These are phyloP conservation scores for Plenodomus tracheiphilus DNA, from an alignment of 2,329 filamentous ascomycete species.

Conservation along the genomic window DNA sequence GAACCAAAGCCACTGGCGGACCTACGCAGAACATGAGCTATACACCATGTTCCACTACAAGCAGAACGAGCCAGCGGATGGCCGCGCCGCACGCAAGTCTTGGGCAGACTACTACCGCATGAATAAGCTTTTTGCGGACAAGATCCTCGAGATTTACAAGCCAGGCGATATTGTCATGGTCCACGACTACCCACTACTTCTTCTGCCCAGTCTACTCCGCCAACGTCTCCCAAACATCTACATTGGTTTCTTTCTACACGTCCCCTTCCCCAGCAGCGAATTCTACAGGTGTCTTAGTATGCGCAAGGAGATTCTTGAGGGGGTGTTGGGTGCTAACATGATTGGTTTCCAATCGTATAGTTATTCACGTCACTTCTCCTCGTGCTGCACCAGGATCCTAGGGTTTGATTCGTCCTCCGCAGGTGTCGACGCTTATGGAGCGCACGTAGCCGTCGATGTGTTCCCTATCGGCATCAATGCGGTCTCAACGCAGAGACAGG, in stretches of 20 bases:
- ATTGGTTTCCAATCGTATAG: slow-evolving; percentile 95
- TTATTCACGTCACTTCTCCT: slow-evolving; percentile 92
- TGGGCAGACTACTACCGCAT: slow-evolving; percentile 94
- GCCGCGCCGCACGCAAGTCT: slow-evolving; percentile 75
- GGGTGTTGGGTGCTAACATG: slow-evolving; percentile 87
- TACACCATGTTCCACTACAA: slow-evolving; percentile 97
- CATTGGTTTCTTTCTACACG: slow-evolving; percentile 92
- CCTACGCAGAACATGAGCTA: slow-evolving; percentile 87
- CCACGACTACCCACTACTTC: slow-evolving; percentile 91
- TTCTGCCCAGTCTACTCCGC: slow-evolving; percentile 85
- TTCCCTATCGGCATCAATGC: slow-evolving; percentile 95
- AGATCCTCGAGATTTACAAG: slow-evolving; percentile 85
- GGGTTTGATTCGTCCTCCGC: slow-evolving; percentile 85
- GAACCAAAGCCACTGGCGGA: slow-evolving; percentile 83
- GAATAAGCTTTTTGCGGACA: slow-evolving; percentile 90
- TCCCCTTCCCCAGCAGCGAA: slow-evolving; percentile 94
- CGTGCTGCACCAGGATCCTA: slow-evolving; percentile 87
- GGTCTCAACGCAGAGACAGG: slow-evolving; percentile 72
- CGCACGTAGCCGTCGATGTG: slow-evolving; percentile 86
- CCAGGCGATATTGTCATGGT: slow-evolving; percentile 91
- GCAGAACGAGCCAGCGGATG: slow-evolving; percentile 86
- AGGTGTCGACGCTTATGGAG: slow-evolving; percentile 86
- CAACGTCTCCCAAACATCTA: slow-evolving; percentile 87
- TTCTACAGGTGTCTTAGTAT: slow-evolving; percentile 87
- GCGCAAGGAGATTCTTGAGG: slow-evolving; percentile 87